phyloP scores from a whole-genome alignment of 768 basidiomycete species.

The Tephrocybe rancida region DNA sequence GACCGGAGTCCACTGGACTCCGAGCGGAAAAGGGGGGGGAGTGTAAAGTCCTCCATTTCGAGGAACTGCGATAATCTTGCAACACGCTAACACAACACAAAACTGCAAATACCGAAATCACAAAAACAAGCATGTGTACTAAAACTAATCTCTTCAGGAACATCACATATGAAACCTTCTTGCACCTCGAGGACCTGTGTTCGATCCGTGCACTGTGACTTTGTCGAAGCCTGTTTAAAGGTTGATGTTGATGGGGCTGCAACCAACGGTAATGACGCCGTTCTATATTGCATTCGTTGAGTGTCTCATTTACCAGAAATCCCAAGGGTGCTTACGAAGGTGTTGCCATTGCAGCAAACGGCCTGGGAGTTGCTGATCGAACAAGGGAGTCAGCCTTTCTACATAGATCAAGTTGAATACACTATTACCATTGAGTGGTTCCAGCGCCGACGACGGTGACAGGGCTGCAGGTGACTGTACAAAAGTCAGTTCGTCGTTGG shows the following conservation, averaged over 20 bases:
- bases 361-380: slow-evolving; percentile 16
- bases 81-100: too few species aligned
- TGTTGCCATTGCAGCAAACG: slow-evolving; percentile 21
- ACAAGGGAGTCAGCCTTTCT: neutral
- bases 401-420: neutral
- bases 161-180: too few species aligned
- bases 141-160: too few species aligned
- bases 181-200: neutral
- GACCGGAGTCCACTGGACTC: too few species aligned
- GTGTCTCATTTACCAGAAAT: too few species aligned
- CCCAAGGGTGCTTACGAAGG: slow-evolving; percentile 19
- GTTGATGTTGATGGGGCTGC: slow-evolving; percentile 21
- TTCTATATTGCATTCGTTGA: slow-evolving; percentile 9
- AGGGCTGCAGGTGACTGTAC: slow-evolving; percentile 17
- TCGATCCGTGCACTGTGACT: neutral
- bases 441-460: slow-evolving; percentile 9
- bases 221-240: slow-evolving; percentile 5
- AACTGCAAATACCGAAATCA: too few species aligned
- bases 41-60: too few species aligned
- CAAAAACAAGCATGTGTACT: too few species aligned
- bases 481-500: neutral
- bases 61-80: too few species aligned
- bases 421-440: slow-evolving; percentile 8
- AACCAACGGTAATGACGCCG: slow-evolving; percentile 17
- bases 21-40: too few species aligned